phyloP scores from a whole-genome alignment of 306 rosid genomes.

The Sechiopsis laciniata region DNA sequence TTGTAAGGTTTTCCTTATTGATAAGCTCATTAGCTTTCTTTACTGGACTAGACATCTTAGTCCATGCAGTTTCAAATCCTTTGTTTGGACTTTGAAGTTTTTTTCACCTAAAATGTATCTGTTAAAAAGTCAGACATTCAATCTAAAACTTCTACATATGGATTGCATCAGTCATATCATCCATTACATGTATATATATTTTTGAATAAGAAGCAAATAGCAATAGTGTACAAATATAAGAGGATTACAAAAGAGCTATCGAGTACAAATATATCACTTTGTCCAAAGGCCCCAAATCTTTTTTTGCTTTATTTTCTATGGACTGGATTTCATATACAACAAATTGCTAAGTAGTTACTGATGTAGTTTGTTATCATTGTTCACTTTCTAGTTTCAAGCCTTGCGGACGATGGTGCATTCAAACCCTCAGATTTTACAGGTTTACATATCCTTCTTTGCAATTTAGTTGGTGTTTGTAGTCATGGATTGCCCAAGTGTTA shows the following conservation, averaged over 20 bases:
- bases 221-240: too few species aligned
- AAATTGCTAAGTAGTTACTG: background rate
- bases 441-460: conserved; percentile 23
- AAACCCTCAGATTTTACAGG: conserved; percentile 95
- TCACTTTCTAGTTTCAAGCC: conserved; percentile 58
- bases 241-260: too few species aligned
- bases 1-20: background rate
- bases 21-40: background rate
- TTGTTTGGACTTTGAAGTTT: background rate
- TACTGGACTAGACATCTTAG: background rate
- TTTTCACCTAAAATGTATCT: background rate
- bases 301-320: background rate
- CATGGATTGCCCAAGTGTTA: conserved; percentile 19
- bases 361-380: background rate
- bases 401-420: conserved; percentile 91
- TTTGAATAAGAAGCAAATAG: too few species aligned
- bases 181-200: background rate
- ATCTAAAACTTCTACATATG: background rate
- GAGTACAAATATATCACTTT: background rate
- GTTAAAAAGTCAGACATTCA: background rate
- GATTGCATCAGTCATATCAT: background rate
- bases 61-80: background rate
- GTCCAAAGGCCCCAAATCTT: background rate
- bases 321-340: background rate
- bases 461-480: conserved; percentile 18